These are phyloP conservation scores for Plasmodium chabaudi DNA, from an alignment of 169 alveolate genomes.

Conservation along the genomic window DNA sequence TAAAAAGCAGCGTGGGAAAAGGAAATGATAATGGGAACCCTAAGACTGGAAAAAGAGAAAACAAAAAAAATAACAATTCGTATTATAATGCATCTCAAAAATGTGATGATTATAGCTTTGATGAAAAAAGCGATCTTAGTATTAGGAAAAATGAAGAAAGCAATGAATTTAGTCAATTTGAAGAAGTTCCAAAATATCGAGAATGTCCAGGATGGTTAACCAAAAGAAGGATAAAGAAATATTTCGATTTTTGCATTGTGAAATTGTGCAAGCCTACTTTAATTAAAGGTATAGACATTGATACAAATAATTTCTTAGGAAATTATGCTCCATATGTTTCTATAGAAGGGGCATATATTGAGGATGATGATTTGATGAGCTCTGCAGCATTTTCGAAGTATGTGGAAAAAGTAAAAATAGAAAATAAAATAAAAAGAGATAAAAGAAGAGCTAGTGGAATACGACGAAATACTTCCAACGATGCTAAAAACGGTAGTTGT, in stretches of 20 bases:
- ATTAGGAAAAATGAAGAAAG: too few species aligned
- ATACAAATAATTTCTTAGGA: constrained; percentile 78
- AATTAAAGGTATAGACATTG: constrained; percentile 78
- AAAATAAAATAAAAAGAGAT: constrained; percentile 15
- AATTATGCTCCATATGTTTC: constrained; percentile 80
- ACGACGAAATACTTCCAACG: too few species aligned
- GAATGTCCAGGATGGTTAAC: constrained; percentile 81
- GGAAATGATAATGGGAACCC: not conserved
- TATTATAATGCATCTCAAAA: not conserved
- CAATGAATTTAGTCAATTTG: too few species aligned
- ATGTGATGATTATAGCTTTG: not conserved
- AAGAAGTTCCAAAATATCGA: not conserved
- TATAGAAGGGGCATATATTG: constrained; percentile 78
- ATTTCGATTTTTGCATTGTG: constrained; percentile 78
- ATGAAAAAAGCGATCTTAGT: too few species aligned
- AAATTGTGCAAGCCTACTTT: constrained; percentile 76
- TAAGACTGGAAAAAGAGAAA: not conserved
- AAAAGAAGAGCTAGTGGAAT: not conserved
- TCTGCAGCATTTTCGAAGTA: constrained; percentile 41
- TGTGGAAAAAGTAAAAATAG: constrained; percentile 36
- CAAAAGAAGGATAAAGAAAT: constrained; percentile 78
- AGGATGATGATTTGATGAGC: constrained; percentile 54
- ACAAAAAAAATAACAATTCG: not conserved
- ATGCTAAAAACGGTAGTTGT: not conserved
- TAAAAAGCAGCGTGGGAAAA: not conserved